Evolutionary conservation across 305 asterid species (phyloP), one percentile per base, ranked within the genome.

Genomic region (Euphrasia arctica): DNA sequence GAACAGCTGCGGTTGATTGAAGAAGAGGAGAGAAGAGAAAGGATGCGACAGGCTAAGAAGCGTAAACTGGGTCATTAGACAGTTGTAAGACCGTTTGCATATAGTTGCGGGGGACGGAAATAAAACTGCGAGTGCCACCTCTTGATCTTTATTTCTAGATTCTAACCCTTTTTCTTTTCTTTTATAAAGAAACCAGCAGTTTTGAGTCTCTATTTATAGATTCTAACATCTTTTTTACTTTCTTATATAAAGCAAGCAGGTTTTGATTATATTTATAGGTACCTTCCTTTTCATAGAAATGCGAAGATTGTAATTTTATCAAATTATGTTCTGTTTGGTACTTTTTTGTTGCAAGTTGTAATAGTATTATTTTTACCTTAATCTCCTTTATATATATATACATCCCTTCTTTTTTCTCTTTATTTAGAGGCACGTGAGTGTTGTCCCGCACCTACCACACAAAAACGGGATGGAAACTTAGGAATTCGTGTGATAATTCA

Each of bases 21-120:
- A 73, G 96, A 89, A 78, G 97, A 89, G 72, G 97, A 92, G 31
- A 81, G 64, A 71, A 80, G 90, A 76, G 88, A 80, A 50, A 68
- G 66, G 60, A 18, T 76, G 83, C 80, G 86, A 10, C 61, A 54
- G 72, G 85, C 85, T 0, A 92, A 80, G 83, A 92, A 77, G 77
- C 95, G 86, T 34, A 89, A 79, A 79, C 15, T 77, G 67, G 12
- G 73, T 48, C 71, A 15, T 48, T 57, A 67, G 43, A 47, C 43
- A 12, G 25, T 10, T 2, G 25, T 1, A 18, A 8, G 31, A 5
- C 32, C 32, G 25, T 52, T n/a, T 52, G 58, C 58, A 52, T 9
- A 52, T 52, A 52, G 29, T 51, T 39, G 43, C 9, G 43, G 27
- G 11, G 11, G 57, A 7, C 7, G 58, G 58, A 52, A 52, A 52